phyloP scores from a whole-genome alignment of 2,329 filamentous ascomycete genomes.

The Fusarium mundagurra region DNA sequence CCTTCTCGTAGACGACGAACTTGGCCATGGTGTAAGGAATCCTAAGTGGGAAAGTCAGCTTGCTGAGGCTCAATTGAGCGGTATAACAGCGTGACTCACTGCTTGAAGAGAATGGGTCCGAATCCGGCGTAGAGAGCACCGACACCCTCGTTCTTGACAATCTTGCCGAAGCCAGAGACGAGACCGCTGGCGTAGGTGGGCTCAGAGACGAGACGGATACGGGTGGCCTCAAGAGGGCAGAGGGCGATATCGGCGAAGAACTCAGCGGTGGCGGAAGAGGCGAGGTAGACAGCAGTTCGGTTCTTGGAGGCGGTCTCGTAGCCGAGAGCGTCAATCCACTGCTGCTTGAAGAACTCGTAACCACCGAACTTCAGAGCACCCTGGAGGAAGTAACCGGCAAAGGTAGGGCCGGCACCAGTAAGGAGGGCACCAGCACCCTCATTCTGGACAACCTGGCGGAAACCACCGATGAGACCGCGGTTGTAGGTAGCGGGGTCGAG shows the following conservation, averaged over 20 bases:
- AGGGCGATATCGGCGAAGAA: conserved; percentile 83
- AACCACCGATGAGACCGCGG: conserved; percentile 84
- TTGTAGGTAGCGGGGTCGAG: conserved; percentile 92
- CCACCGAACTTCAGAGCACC: conserved; percentile 94
- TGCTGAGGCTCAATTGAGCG: not conserved
- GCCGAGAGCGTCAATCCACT: conserved; percentile 82
- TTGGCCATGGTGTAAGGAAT: conserved; percentile 95
- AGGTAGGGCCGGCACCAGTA: conserved; percentile 86
- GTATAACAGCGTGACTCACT: conserved; percentile 46
- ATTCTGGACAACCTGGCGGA: conserved; percentile 83
- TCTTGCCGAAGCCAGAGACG: conserved; percentile 82
- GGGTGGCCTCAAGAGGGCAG: conserved; percentile 91
- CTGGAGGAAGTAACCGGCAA: conserved; percentile 93
- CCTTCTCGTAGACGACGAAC: conserved; percentile 94
- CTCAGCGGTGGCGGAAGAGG: conserved; percentile 71
- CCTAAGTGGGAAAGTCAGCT: conserved; percentile 55
- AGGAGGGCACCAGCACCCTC: conserved; percentile 88
- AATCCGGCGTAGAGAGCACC: conserved; percentile 92
- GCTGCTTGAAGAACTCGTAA: conserved; percentile 97
- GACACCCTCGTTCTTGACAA: conserved; percentile 82
- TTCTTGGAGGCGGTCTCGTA: conserved; percentile 81
- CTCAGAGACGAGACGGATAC: conserved; percentile 91
- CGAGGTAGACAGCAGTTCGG: conserved; percentile 84
- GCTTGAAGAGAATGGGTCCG: conserved; percentile 79
- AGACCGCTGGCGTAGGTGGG: conserved; percentile 86